Base-by-base conservation (phyloP, 441 rosid species). In the Gossypium schwendimanii region DNA sequence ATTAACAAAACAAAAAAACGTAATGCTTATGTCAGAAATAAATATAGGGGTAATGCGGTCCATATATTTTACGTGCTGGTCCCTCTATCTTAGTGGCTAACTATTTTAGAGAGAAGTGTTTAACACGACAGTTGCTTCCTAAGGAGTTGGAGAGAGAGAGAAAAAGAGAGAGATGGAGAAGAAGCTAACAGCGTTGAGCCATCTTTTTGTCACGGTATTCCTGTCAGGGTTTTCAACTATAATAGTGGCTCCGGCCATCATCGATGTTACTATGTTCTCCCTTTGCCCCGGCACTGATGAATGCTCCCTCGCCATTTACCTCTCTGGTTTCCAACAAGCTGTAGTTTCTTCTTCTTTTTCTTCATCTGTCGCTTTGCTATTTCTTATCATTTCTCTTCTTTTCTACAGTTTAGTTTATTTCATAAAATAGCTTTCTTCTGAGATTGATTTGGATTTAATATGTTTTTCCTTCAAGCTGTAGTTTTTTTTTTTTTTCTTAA, bases 271-370 rank as follows among this genome's bases (percentile, higher is more conserved):
- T 60, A 89, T 94, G 92, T 36, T 61, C 0, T 97, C 98, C 3
- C 82, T 94, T 73, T 94, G 98, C 81, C 92, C 87, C 14, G 82
- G 82, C 24, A n/a, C 59, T 18, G 89, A 84, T 10, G 79, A 88
- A 60, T 94, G 98, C 77, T 92, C 97, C 41, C 87, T 92, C 18
- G 98, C 98, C 79, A 92, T 94, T 69, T 94, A 88, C 78, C 92
- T 92, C 81, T 71, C 92, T 50, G 97, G 98, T 8, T 18, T 87
- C 72, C 94, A 92, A 69, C 97, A 92, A 84, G 93, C 92, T 69
- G 98, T 91, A 85, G 4, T 84, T 67, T 31, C 31, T 3, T 0
- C 20, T 49, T 23, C 28, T 23, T 60, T 28, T 4, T 28, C 20
- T n/a, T 12, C 8, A 10, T 55, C 11, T 4, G 23, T 4, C 55